Base-by-base conservation (phyloP, 345 rosid genomes). In the Murraya paniculata region DNA sequence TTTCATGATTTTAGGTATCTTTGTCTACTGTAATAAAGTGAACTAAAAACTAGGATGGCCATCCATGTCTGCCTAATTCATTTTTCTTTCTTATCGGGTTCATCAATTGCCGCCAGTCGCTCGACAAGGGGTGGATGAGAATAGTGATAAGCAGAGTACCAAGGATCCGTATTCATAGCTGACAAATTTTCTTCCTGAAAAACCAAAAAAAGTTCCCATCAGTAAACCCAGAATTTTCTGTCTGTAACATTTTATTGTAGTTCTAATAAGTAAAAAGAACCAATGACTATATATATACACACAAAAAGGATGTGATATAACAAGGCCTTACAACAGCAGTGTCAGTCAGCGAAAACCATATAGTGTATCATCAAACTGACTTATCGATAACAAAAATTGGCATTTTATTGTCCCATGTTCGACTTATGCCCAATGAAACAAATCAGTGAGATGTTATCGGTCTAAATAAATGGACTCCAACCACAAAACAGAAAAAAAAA, bases 71-170 rank as follows among this genome's bases (percentile, higher is more conserved):
- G 65, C 53, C 31, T 67, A 66, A 24, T 81, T 94, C 85, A 96
- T 72, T 92, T 92, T 18, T 78, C 84, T 90, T 97, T 97, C 73
- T 92, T 93, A 70, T 87, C 98, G 4, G 86, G 71, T 82, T 84
- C 87, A 75, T 91, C 98, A 11, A 97, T 80, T 28, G 95, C 98
- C 25, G 91, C 87, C 86, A 97, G 84, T 82, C 99, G 89, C 86
- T 97, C 99, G 0, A 93, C 99, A 25, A 94, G 92, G 7, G 98
- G 97, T 77, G 98, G 98, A 75, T 93, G 99, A 68, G 99, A 97
- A 80, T 97, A 93, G 87, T 97, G 99, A 84, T 94, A 94, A 5
- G 98, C 94, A 2, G 98, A 97, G 88, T 93, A 94, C 94, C 95
- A 93, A 30, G 98, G 99, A 88, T 94, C 98, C 0, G 98, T 93